Conservation (phyloP, 192 early-diverging fungal species). For the Pilobolus umbonatus region DNA sequence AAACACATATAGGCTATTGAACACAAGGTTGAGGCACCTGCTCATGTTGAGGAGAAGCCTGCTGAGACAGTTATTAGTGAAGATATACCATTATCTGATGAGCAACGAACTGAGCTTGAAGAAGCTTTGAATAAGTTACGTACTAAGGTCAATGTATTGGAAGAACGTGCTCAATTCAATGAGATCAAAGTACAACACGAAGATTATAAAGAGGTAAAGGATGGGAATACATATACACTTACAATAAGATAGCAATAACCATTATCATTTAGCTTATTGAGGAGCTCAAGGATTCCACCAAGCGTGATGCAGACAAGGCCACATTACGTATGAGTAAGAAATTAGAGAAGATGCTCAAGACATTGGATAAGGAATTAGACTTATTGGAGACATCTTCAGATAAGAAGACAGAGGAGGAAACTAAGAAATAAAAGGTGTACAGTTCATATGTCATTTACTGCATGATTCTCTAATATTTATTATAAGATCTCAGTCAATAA, state of each 20-base stretch:
- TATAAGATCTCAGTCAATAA: too few species aligned
- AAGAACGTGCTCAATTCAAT: constrained; percentile 59
- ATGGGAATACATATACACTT: too few species aligned
- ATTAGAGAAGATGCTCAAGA: constrained; percentile 77
- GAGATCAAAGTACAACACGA: constrained; percentile 56
- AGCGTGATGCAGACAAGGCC: constrained; percentile 49
- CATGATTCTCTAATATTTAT: too few species aligned
- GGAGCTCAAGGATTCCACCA: constrained; percentile 48
- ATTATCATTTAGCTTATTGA: constrained; percentile 42
- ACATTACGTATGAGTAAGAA: constrained; percentile 55
- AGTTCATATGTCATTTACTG: too few species aligned
- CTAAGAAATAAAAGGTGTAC: too few species aligned
- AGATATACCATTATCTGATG: constrained; percentile 41
- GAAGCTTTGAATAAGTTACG: constrained; percentile 53
- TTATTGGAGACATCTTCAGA: constrained; percentile 30
- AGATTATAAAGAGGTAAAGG: constrained; percentile 61
- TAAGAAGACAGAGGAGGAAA: too few species aligned
- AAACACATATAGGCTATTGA: too few species aligned
- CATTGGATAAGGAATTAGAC: constrained; percentile 65
- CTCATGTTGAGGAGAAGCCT: constrained; percentile 10
- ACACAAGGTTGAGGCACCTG: not conserved
- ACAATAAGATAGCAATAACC: too few species aligned
- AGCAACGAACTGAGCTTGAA: constrained; percentile 54
- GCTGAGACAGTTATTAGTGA: not conserved
- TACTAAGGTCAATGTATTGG: constrained; percentile 51